A percentile compares a stretch with the other conserved stretches of the same genome.
phyloP scores from a whole-genome alignment of 176 grass and related monocot genomes.

The Oryza nivara region DNA sequence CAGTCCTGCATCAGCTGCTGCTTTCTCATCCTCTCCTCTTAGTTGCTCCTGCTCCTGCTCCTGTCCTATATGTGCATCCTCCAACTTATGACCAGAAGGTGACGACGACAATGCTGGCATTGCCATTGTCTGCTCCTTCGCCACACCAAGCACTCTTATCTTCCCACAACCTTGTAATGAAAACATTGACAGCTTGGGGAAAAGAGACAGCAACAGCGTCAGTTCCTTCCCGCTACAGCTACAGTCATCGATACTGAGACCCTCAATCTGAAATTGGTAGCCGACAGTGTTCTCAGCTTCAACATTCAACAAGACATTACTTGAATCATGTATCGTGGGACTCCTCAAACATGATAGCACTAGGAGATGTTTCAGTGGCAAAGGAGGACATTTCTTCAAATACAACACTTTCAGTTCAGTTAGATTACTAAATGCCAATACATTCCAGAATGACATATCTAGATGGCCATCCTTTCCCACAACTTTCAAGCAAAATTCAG shows the following conservation, averaged over 20 bases:
- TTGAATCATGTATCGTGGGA: accelerated
- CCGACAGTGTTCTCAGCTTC: not conserved
- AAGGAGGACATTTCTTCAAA: accelerated
- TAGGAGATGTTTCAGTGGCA: not conserved
- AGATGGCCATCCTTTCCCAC: not conserved
- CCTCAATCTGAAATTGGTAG: not conserved
- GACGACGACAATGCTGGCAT: not conserved
- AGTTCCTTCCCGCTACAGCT: not conserved
- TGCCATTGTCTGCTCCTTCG: not conserved
- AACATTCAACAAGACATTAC: not conserved
- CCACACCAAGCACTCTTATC: not conserved
- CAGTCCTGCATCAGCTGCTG: not conserved
- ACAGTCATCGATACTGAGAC: accelerated
- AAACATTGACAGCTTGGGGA: not conserved
- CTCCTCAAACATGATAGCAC: not conserved
- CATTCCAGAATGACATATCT: not conserved
- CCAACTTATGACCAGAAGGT: not conserved
- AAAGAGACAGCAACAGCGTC: not conserved
- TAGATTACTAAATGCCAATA: not conserved
- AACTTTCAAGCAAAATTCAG: accelerated
- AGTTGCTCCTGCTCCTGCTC: not conserved
- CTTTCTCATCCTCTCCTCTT: not conserved
- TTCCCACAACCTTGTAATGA: too few species aligned
- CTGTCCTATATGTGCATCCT: too few species aligned
- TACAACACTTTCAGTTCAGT: accelerated